Percentiles rank a stretch among this genome's conserved stretches.
These are phyloP conservation scores for Diaporthe citriasiana DNA, from an alignment of 2,329 filamentous ascomycete genomes.

Conservation along the genomic window DNA sequence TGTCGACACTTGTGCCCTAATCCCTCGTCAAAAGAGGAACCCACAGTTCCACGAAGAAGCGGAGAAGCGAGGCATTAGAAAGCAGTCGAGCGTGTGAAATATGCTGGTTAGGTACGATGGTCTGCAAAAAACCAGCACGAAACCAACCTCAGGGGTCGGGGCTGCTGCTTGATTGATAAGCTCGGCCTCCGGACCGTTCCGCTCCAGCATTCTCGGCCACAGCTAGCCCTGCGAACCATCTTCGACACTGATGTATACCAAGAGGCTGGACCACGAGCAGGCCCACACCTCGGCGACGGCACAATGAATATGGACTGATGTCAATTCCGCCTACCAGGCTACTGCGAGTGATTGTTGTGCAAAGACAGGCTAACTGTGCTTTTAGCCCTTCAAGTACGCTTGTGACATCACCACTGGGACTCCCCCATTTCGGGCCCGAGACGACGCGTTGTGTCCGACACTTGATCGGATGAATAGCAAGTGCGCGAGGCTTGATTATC, in stretches of 20 bases:
- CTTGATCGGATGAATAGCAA: constrained; percentile 28
- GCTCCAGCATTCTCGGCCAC: background rate
- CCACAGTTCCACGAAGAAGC: background rate
- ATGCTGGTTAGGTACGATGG: background rate
- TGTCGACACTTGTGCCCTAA: background rate
- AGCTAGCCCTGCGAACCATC: background rate
- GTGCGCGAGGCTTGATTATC: constrained; percentile 21
- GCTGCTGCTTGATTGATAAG: constrained; percentile 19
- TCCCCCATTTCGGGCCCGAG: constrained; percentile 34
- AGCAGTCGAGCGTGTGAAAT: background rate
- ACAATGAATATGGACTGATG: background rate
- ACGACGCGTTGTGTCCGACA: background rate
- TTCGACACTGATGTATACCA: background rate
- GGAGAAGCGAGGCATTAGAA: background rate
- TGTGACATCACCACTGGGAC: constrained; percentile 35
- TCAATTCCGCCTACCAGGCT: background rate
- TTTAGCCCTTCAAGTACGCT: background rate
- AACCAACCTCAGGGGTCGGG: background rate
- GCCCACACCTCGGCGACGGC: background rate
- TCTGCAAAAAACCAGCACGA: background rate
- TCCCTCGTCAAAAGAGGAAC: background rate
- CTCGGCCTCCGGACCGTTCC: constrained; percentile 14
- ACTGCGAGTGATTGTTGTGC: background rate
- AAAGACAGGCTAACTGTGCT: background rate
- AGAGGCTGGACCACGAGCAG: no score